Base-by-base conservation (phyloP, 352 stramenopile genomes). In the Saprolegnia diclina region DNA sequence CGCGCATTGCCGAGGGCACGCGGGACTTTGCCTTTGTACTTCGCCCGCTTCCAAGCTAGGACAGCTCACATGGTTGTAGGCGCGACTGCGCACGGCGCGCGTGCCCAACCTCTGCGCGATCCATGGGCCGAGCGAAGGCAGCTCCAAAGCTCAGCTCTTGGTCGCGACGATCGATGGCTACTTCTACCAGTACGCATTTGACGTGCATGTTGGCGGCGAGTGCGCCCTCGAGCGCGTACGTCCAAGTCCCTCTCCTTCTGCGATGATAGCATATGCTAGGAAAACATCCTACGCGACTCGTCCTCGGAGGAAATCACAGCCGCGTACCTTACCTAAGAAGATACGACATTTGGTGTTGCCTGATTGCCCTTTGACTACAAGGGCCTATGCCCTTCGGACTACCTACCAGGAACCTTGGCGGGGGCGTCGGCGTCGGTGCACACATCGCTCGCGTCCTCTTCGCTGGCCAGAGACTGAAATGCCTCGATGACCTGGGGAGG, bases 121-220 rank as follows among this genome's bases (percentile, higher is more conserved):
- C n/a, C 85, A 91, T 57, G 87, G 87, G 0, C 87, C 87, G 5
- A 80, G 76, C 50, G 80, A 90, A 48, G 45, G 56, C 0, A 75
- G 71, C 1, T 81, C 81, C 38, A 65, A 83, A 37, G 79, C 87
- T 11, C 82, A 91, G 71, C 73, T 95, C 7, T 90, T 92, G 53
- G 85, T 95, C 13, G 83, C 82, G 53, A 95, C 87, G 0, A 77
- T 74, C 0, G 85, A 93, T 21, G 87, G 85, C 7, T 92, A 87
- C 65, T 95, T 95, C 71, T 95, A 93, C 71, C 85, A 95, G 55
- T 95, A 95, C 62, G 90, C 85, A 4, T 79, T 95, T 4, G 87
- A 92, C 62, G 64, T 92, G 35, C 68, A 67, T 45, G 61, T 81
- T 2, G 87, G 87, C 13, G 87, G 87, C 35, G 86, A 91, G 66